Evolutionary conservation across 805 yeast species (phyloP), one percentile per base, ranked within the genome.

Genomic region (Metahyphopichia silvanorum): DNA sequence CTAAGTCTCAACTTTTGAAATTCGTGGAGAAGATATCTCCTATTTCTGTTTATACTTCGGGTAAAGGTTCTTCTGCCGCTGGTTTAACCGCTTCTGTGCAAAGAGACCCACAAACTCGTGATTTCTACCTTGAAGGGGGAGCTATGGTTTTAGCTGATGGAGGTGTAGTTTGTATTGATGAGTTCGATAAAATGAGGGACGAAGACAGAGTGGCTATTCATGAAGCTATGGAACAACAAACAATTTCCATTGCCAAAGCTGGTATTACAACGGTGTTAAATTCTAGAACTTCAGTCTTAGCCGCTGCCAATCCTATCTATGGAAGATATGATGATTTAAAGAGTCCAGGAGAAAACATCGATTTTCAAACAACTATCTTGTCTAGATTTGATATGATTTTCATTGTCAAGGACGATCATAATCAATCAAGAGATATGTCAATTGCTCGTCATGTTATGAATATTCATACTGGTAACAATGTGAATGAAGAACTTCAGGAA

Each of bases 81-180:
- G 99, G 99, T 79, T 74, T 93, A 60, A 93, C 99, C 2, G 98
- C 98, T 1, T 83, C 95, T 12, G 98, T 93, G 13, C 98, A 91
- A 64, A 75, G 96, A 56, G 98, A 93, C 57, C 72, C 86, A 1
- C 68, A 71, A 16, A 85, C 96, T 0, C 69, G 96, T 42, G 98
- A 93, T 48, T 93, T 91, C 57, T 91, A 86, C 57, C 68, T 93
- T 33, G 99, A 93, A 73, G 98, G 99, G 39, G 99, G 99, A 62
- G 99, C 99, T 6, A 89, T 93, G 97, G 98, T 93, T n/a, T 69
- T 93, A 31, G 98, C 99, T 0, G 98, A 93, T 64, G 98, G 98
- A 24, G 99, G 99, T 44, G 97, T 93, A 31, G 97, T 91, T 29
- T 93, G 98, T 73, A 93, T 93, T 53, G 99, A 93, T 69, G 99